Percentiles rank a stretch among this genome's conserved stretches.
Conservation (phyloP, 345 rosid species). For the Carallia pectinifolia region DNA sequence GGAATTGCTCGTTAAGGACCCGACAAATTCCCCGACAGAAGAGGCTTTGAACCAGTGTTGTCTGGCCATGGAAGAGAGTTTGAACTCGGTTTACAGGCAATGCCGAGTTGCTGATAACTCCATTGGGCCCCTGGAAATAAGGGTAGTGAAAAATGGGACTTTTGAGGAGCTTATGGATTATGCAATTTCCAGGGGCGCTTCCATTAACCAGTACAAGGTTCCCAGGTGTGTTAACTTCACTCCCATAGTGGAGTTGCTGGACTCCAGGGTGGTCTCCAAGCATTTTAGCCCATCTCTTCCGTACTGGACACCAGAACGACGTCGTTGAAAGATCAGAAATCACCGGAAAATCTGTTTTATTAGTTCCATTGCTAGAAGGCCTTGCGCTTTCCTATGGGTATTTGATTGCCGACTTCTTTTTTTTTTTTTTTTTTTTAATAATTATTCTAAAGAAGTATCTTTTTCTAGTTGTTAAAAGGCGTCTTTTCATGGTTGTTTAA, state of each 20-base stretch:
- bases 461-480: too few species aligned
- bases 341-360: neutral
- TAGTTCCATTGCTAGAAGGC: too few species aligned
- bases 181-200: conserved; percentile 91
- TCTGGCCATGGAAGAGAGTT: conserved; percentile 78
- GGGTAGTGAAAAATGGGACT: conserved; percentile 82
- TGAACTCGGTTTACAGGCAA: conserved; percentile 90
- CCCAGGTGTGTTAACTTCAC: conserved; percentile 90
- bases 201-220: conserved; percentile 93
- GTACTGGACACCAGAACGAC: conserved; percentile 76
- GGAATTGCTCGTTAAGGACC: conserved; percentile 65
- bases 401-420: too few species aligned
- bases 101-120: conserved; percentile 81
- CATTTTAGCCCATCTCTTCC: conserved; percentile 78
- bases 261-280: conserved; percentile 64
- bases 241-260: conserved; percentile 84
- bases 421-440: too few species aligned
- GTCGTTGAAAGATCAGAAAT: conserved; percentile 22
- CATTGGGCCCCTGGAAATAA: conserved; percentile 77
- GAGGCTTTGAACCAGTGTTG: conserved; percentile 61
- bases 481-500: too few species aligned
- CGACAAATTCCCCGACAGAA: conserved; percentile 38
- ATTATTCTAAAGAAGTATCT: too few species aligned
- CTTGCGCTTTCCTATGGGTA: too few species aligned
- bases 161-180: conserved; percentile 98